Evolutionary conservation across 805 yeast species (phyloP).

Genomic region (Yarrowia divulgata): DNA sequence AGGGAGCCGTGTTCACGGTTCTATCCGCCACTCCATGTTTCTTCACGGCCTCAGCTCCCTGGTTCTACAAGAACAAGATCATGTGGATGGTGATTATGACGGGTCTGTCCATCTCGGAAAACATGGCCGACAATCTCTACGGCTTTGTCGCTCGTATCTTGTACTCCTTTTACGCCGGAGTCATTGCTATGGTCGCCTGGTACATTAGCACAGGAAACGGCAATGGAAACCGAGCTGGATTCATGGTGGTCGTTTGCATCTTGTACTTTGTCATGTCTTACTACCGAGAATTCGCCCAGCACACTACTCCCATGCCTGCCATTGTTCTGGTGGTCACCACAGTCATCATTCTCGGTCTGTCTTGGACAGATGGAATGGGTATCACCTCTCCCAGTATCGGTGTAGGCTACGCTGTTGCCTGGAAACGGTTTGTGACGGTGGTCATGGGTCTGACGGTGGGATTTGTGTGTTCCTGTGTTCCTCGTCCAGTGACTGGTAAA

Average conservation of each 20-base stretch:
- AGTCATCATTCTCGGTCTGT: slow-evolving; percentile 48
- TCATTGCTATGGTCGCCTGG: slow-evolving; percentile 51
- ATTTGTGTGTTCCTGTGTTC: slow-evolving; percentile 49
- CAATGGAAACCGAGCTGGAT: slow-evolving; percentile 49
- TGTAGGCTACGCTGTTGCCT: slow-evolving; percentile 49
- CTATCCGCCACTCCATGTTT: slow-evolving; percentile 46
- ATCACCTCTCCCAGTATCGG: slow-evolving; percentile 11
- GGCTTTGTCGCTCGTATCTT: slow-evolving; percentile 46
- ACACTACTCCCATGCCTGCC: slow-evolving; percentile 47
- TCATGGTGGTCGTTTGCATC: slow-evolving; percentile 42
- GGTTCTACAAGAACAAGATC: slow-evolving; percentile 44
- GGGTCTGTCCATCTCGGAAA: slow-evolving; percentile 47
- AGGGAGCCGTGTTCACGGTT: slow-evolving; percentile 45
- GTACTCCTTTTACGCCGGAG: slow-evolving; percentile 48
- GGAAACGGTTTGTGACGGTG: slow-evolving; percentile 50
- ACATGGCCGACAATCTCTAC: slow-evolving; percentile 50
- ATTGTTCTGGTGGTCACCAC: slow-evolving; percentile 48
- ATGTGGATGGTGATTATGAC: slow-evolving; percentile 50
- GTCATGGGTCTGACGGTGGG: slow-evolving; percentile 48
- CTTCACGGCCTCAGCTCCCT: slow-evolving; percentile 44
- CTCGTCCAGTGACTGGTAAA: slow-evolving; percentile 49
- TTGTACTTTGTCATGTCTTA: slow-evolving; percentile 42
- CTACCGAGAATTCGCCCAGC: slow-evolving; percentile 48
- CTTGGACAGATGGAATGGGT: slow-evolving; percentile 45
- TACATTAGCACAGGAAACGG: slow-evolving; percentile 51